Evolutionary conservation across 805 yeast genomes (phyloP), one percentile per base, ranked within the genome.

Genomic region (baker's yeast (Saccharomyces cerevisiae)): DNA sequence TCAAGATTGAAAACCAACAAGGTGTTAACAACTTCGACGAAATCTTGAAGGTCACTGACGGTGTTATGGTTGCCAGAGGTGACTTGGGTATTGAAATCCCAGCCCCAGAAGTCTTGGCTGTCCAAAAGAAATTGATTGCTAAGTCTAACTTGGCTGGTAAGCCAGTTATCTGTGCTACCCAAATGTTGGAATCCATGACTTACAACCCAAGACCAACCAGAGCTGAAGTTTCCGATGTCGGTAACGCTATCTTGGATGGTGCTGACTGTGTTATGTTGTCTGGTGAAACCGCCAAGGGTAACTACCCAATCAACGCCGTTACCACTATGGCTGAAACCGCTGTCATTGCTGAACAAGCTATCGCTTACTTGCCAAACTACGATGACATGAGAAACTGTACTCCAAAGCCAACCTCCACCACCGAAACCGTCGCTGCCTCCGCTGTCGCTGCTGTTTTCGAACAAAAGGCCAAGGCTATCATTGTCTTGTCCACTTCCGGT

Each of bases 51-150:
- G 96, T 84, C 75, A 94, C 99, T 60, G 99, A 94, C 73, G 99
- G 98, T 81, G 97, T 94, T 71, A 94, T 94, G 99, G 98, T 94
- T 74, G 99, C 99, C 70, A 87, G 99, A 79, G 99, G 99, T 82
- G 99, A 94, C 76, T 82, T 94, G 69, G 99, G 99, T 82, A 94
- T 94, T 70, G 99, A 94, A 81, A 94, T 94, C 70, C 98, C 98
- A 64, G 98, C 99, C 63, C 92, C 97, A 61, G 95, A 91, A 79
- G 99, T 94, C 60, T 91, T 94, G 75, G 90, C 94, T 68, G 98
- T 91, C 66, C 99, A 94, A 80, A 94, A 94, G 83, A 96, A 91
- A 80, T 82, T 94, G 79, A 92, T 94, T 73, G 98, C 99, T 71
- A 94, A 94, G 80, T 94, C 96, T 82, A 95, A 94, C 85, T 79